These are phyloP conservation scores for Rhinocladiella mackenziei DNA, from an alignment of 2,329 filamentous ascomycete genomes.

Conservation along the genomic window DNA sequence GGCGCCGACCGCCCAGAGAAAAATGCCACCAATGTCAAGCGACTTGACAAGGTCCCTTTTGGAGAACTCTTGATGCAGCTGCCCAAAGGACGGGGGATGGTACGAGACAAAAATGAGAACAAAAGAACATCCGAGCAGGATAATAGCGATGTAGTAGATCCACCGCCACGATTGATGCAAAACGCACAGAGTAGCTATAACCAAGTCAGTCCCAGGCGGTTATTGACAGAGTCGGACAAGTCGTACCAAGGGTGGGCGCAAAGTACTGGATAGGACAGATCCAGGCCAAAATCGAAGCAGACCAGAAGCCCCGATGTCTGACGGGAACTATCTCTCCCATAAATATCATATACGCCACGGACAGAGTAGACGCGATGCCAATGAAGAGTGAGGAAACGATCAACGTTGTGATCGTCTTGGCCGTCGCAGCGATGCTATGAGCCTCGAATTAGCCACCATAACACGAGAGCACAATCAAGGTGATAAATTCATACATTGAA, in stretches of 20 bases:
- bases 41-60: conserved; percentile 39
- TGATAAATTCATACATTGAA: conserved; percentile 28
- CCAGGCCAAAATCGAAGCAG: no score
- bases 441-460: neutral
- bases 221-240: no score
- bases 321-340: conserved; percentile 41
- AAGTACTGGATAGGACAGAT: no score
- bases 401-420: conserved; percentile 35
- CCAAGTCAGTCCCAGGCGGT: no score
- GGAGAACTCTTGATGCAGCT: conserved; percentile 38
- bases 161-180: conserved; percentile 47
- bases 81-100: conserved; percentile 46
- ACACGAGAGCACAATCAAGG: no score
- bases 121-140: conserved; percentile 41
- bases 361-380: conserved; percentile 37
- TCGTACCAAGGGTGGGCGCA: no score
- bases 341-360: conserved; percentile 39
- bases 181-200: no score
- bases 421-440: conserved; percentile 33
- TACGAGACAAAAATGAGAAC: conserved; percentile 45
- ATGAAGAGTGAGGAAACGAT: conserved; percentile 39
- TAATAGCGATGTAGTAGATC: conserved; percentile 49
- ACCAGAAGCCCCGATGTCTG: conserved; percentile 35
- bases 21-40: conserved; percentile 46
- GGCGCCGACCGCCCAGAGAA: conserved; percentile 41